Evolutionary conservation across 768 basidiomycete genomes (phyloP), one percentile per base, ranked within the genome.

Genomic region (Boletus subparvulus): DNA sequence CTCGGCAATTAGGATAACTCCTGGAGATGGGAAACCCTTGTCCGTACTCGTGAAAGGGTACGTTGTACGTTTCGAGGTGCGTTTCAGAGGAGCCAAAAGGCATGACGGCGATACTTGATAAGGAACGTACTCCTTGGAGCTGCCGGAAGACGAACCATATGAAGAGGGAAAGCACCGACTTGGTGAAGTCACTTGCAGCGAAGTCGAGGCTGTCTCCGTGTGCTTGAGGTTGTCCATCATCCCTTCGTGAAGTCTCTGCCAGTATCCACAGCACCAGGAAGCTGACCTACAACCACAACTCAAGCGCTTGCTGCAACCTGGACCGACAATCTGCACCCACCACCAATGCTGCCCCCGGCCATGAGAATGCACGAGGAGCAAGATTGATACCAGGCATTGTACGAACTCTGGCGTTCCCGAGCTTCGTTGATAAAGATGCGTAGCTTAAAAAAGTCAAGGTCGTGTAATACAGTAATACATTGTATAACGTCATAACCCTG

Each of bases 121-220:
- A 52, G 13, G 45, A 43, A 11, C 21, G 32, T 24, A 24, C 17
- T 14, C 43, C 14, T 49, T 39, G 60, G 28, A 61, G 35, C 32
- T 26, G 52, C 50, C 41, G 36, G 33, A 33, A 44, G 32, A 49
- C 30, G 16, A 59, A 46, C 63, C 64, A 69, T 13, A 61, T 21
- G 33, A 17, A 57, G 2, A 69, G 30, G 30, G 59, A 66, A 45
- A 65, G 13, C 3, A 53, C 13, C 10, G 54, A 49, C 45, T 71
- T 71, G 47, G 42, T 17, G 19, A 63, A 45, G 47, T 73, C 63
- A 9, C 35, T 64, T 35, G 57, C 46, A 48, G 58, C 67, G 17
- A 67, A 64, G 16, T 40, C 58, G 32, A 69, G 51, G 11, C 45
- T 51, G 56, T 60, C 57, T 37, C 33, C 50, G 10, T 26, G 49